Percentiles rank a stretch among this genome's conserved stretches.
Evolutionary conservation across 345 rosid species (phyloP).

Genomic region (Aethionema arabicum): DNA sequence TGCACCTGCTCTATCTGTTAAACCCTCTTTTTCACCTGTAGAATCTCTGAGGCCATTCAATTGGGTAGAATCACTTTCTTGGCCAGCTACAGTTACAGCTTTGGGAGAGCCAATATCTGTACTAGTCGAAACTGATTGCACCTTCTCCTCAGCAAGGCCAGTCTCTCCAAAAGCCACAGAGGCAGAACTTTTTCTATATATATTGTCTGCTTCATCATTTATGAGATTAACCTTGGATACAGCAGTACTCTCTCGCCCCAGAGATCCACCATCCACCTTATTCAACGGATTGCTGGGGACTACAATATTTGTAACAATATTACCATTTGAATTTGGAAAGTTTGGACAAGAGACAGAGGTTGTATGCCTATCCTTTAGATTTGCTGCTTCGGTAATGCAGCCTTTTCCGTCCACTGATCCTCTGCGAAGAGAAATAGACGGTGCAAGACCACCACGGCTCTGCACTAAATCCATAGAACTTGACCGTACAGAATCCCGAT

Average conservation of each 20-base stretch:
- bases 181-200: conserved; percentile 37
- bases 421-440: conserved; percentile 52
- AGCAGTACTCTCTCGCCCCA: conserved; percentile 39
- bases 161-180: conserved; percentile 45
- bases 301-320: conserved; percentile 44
- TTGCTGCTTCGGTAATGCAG: conserved; percentile 52
- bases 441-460: conserved; percentile 69
- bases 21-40: conserved; percentile 40
- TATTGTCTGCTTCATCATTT: conserved; percentile 43
- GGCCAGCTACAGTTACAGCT: conserved; percentile 41
- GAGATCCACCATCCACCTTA: conserved; percentile 50
- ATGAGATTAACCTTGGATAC: conserved; percentile 41
- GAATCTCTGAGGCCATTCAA: conserved; percentile 46
- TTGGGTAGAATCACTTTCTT: conserved; percentile 39
- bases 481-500: conserved; percentile 79
- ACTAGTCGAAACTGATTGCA: conserved; percentile 43
- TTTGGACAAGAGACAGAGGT: conserved; percentile 47
- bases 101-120: conserved; percentile 40
- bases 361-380: conserved; percentile 55
- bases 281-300: conserved; percentile 46
- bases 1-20: conserved; percentile 41
- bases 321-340: conserved; percentile 59
- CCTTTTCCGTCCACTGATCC: conserved; percentile 59
- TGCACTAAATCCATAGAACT: conserved; percentile 71
- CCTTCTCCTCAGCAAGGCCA: conserved; percentile 44